Evolutionary conservation across 345 rosid species (phyloP), one percentile per base, ranked within the genome.

Genomic region (Lumnitzera littorea): DNA sequence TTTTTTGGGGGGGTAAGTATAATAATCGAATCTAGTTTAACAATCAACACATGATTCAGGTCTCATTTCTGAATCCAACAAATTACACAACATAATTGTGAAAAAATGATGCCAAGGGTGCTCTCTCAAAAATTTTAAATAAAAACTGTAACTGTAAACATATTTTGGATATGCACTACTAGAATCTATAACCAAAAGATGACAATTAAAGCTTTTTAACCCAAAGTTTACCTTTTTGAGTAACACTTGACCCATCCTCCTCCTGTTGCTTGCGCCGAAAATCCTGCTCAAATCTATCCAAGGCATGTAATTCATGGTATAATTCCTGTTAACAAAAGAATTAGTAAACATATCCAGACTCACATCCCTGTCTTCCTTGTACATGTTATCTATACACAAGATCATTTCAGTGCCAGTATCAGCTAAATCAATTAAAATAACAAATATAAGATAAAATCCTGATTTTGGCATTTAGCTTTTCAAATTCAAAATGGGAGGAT

Each of bases 241-340:
- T 62, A 61, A 82, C 73, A 78, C 74, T 94, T 36, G 85, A 71
- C 64, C 72, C 87, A 71, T 90, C 96, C 67, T 89, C 96, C 79
- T 86, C 99, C 71, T 83, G 95, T 67, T 87, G 84, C 82, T 88
- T 90, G 64, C 95, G 97, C 65, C 78, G 89, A 79, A 83, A 90
- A 67, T 94, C 99, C 86, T 94, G 99, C 69, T 90, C 97, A 78
- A 89, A 94, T 79, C 96, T 86, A 78, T 94, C 99, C 78, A 94
- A 72, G 56, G 99, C 91, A 67, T 90, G 97, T 72, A 86, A 79
- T 70, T 94, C 99, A 66, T 94, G 99, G 74, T 94, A 94, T 60
- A 94, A 72, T 70, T 94, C 99, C 99, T 94, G 86, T 74, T 64
- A 51, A 36, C 14, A 15, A 61, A 70, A 50, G 58, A 17, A 27